These are phyloP conservation scores for Paraphoma sp. DNA, from an alignment of 2,329 filamentous ascomycete species.

Conservation along the genomic window DNA sequence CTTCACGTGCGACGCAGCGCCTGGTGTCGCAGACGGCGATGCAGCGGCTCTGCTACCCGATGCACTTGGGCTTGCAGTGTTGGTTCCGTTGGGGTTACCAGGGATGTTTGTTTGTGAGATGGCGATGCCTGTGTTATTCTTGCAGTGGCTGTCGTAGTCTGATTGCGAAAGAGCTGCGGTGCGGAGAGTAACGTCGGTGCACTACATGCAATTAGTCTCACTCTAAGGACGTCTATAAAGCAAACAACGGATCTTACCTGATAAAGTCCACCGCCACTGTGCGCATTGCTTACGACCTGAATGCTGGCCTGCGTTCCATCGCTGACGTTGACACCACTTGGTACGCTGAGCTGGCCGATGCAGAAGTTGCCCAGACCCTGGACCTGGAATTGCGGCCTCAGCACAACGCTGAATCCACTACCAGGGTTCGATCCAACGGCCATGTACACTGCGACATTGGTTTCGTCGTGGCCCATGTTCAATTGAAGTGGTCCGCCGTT, in stretches of 20 bases:
- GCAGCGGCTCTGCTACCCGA: slow-evolving; percentile 19
- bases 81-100: slow-evolving; percentile 57
- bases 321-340: slow-evolving; percentile 56
- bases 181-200: slow-evolving; percentile 75
- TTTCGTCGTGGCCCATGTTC: slow-evolving; percentile 59
- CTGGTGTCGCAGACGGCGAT: slow-evolving; percentile 18
- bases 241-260: slow-evolving; percentile 51
- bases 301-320: slow-evolving; percentile 71
- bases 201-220: slow-evolving; percentile 52
- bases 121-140: slow-evolving; percentile 63
- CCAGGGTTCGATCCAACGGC: slow-evolving; percentile 59
- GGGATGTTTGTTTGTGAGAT: slow-evolving; percentile 49
- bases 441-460: slow-evolving; percentile 61
- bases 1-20: slow-evolving; percentile 38
- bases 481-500: slow-evolving; percentile 60
- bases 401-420: slow-evolving; percentile 72
- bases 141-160: slow-evolving; percentile 59
- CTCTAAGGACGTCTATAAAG: background rate
- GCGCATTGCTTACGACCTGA: slow-evolving; percentile 71
- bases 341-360: slow-evolving; percentile 64
- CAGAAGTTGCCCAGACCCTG: slow-evolving; percentile 71
- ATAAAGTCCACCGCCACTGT: slow-evolving; percentile 68
- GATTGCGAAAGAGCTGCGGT: slow-evolving; percentile 56
- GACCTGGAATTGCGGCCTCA: slow-evolving; percentile 67
- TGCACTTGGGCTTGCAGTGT: slow-evolving; percentile 22